Percentiles rank a stretch among this genome's conserved stretches.
These are phyloP conservation scores for Magnolia kwangsiensis DNA, from an alignment of 164 flowering plant species.

Conservation along the genomic window DNA sequence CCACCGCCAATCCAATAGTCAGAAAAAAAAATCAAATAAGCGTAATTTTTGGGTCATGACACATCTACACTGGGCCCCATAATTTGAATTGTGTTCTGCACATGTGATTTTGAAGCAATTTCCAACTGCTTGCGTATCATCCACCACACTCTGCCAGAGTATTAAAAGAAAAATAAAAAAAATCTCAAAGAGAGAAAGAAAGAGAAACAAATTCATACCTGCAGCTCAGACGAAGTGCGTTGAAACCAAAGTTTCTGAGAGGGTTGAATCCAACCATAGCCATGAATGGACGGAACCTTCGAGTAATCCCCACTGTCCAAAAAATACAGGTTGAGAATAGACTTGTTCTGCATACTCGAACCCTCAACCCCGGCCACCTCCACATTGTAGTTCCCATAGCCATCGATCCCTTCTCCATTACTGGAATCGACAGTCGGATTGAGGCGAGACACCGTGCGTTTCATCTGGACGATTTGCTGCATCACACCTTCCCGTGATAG, in stretches of 20 bases:
- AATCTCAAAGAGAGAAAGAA: not conserved
- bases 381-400: conserved; percentile 89
- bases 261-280: conserved; percentile 92
- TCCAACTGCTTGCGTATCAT: too few species aligned
- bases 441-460: conserved; percentile 53
- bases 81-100: too few species aligned
- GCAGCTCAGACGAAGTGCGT: conserved; percentile 57
- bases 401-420: conserved; percentile 47
- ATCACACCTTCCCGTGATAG: conserved; percentile 77
- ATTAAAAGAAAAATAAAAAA: too few species aligned
- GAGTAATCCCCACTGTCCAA: conserved; percentile 98
- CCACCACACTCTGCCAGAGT: too few species aligned
- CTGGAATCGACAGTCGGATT: conserved; percentile 43
- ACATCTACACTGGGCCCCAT: too few species aligned
- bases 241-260: conserved; percentile 92
- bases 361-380: conserved; percentile 68
- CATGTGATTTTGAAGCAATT: too few species aligned
- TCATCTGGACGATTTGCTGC: conserved; percentile 67
- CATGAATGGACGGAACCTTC: conserved; percentile 57
- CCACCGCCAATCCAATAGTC: too few species aligned
- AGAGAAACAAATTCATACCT: conserved; percentile 34
- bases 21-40: too few species aligned
- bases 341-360: conserved; percentile 61
- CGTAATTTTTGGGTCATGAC: too few species aligned
- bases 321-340: conserved; percentile 78